Evolutionary conservation across 1,139 yeast genomes (phyloP).

Genomic region (Candida smagusa): DNA sequence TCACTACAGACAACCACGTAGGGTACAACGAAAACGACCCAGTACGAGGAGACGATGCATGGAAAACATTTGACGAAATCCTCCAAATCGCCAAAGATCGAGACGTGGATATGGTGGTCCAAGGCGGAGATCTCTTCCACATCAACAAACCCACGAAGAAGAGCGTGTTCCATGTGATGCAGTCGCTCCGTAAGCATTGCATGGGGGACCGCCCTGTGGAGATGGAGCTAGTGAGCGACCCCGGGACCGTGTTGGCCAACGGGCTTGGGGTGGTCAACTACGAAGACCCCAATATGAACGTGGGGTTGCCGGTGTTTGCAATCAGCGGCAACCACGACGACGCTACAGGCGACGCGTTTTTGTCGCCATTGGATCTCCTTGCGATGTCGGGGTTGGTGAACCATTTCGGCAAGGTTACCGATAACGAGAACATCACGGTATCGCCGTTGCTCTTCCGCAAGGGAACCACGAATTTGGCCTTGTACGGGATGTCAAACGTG

Average conservation of each 20-base stretch:
- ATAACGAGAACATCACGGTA: conserved; percentile 70
- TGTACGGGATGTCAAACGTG: conserved; percentile 86
- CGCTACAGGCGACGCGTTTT: conserved; percentile 81
- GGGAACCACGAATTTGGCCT: conserved; percentile 76
- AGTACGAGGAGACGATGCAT: conserved; percentile 85
- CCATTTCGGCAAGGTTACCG: conserved; percentile 81
- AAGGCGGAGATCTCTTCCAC: conserved; percentile 93
- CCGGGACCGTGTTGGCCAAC: conserved; percentile 54
- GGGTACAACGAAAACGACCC: conserved; percentile 92
- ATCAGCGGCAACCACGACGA: conserved; percentile 98
- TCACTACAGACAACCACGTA: conserved; percentile 95
- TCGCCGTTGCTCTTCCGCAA: conserved; percentile 81
- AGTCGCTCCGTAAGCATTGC: conserved; percentile 66
- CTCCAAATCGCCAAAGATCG: conserved; percentile 65
- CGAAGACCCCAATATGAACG: conserved; percentile 85
- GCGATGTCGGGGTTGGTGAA: conserved; percentile 81
- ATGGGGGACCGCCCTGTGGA: conserved; percentile 89
- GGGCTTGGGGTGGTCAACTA: conserved; percentile 74
- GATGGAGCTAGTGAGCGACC: conserved; percentile 79
- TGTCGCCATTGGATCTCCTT: conserved; percentile 86
- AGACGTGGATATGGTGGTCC: conserved; percentile 87
- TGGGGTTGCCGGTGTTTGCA: conserved; percentile 89
- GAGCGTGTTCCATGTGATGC: conserved; percentile 80
- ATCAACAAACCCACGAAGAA: conserved; percentile 85
- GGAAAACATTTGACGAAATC: conserved; percentile 83